These are phyloP conservation scores for Nelumbo lutea DNA, from an alignment of 164 flowering plant genomes.

Conservation along the genomic window DNA sequence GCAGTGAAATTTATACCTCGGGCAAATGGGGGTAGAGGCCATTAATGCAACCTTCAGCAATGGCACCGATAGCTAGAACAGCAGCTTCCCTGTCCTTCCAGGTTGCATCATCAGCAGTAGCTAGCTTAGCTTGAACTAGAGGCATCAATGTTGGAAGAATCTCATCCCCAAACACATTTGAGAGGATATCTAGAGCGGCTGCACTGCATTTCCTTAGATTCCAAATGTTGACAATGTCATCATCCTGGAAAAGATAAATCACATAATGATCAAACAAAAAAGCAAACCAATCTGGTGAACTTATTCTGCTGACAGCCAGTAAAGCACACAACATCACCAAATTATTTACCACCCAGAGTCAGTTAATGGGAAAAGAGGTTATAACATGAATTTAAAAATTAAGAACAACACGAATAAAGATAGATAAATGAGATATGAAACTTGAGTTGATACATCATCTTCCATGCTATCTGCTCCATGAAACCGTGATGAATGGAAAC, in stretches of 20 bases:
- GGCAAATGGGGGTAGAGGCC: slow-evolving; percentile 93
- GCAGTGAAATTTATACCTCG: slow-evolving; percentile 40
- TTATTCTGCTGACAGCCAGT: background rate
- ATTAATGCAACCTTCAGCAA: slow-evolving; percentile 90
- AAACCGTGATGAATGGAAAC: slow-evolving; percentile 88
- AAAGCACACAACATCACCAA: background rate
- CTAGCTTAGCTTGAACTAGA: slow-evolving; percentile 69
- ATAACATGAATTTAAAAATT: background rate
- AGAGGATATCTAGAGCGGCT: slow-evolving; percentile 86
- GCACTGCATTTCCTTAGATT: slow-evolving; percentile 98
- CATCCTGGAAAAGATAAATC: slow-evolving; percentile 54
- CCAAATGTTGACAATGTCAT: slow-evolving; percentile 91
- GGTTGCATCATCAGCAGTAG: slow-evolving; percentile 48
- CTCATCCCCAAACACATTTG: slow-evolving; percentile 94
- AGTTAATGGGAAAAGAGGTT: background rate
- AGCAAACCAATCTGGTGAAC: background rate
- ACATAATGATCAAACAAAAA: background rate
- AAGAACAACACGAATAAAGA: background rate
- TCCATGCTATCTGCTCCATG: slow-evolving; percentile 86
- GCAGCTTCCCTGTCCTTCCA: slow-evolving; percentile 99
- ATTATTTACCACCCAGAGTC: background rate
- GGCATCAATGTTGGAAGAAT: slow-evolving; percentile 95
- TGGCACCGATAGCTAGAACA: slow-evolving; percentile 94
- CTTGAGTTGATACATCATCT: slow-evolving; percentile 65
- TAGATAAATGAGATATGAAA: background rate